Evolutionary conservation across 208 protist species (phyloP).

Genomic region (Novymonas esmeraldas): DNA sequence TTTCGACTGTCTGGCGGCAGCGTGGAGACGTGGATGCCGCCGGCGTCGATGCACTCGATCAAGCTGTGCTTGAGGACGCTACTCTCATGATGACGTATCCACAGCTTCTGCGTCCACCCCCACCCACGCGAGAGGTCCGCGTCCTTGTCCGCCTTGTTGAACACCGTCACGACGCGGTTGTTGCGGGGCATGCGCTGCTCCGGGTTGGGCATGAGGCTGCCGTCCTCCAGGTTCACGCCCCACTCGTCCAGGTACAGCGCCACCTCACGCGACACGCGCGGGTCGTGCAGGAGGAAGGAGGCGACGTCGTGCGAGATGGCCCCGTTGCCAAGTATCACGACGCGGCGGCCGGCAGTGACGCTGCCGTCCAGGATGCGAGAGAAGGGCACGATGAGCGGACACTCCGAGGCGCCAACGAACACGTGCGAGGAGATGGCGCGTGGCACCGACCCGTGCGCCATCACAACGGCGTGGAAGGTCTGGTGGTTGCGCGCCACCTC

Average conservation of each 20-base stretch:
- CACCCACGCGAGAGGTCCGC: constrained; percentile 77
- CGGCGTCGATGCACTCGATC: constrained; percentile 69
- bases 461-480: constrained; percentile 84
- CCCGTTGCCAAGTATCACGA: constrained; percentile 85
- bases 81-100: constrained; percentile 73
- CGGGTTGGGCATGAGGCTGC: constrained; percentile 34
- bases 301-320: constrained; percentile 86
- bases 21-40: constrained; percentile 69
- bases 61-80: constrained; percentile 69
- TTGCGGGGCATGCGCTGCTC: constrained; percentile 57
- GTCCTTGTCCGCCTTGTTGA: constrained; percentile 81
- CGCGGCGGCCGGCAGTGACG: constrained; percentile 73
- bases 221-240: constrained; percentile 81
- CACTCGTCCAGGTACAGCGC: constrained; percentile 79
- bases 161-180: constrained; percentile 77
- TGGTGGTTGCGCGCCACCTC: constrained; percentile 82
- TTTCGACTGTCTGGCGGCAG: constrained; percentile 45
- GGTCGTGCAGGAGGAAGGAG: constrained; percentile 85
- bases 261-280: constrained; percentile 69
- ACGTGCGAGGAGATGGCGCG: constrained; percentile 66
- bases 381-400: constrained; percentile 71
- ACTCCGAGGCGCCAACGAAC: constrained; percentile 71
- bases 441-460: constrained; percentile 73
- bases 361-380: constrained; percentile 79
- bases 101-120: constrained; percentile 87